Base-by-base conservation (phyloP, 805 yeast species). In the Zygosaccharomyces lentus region DNA sequence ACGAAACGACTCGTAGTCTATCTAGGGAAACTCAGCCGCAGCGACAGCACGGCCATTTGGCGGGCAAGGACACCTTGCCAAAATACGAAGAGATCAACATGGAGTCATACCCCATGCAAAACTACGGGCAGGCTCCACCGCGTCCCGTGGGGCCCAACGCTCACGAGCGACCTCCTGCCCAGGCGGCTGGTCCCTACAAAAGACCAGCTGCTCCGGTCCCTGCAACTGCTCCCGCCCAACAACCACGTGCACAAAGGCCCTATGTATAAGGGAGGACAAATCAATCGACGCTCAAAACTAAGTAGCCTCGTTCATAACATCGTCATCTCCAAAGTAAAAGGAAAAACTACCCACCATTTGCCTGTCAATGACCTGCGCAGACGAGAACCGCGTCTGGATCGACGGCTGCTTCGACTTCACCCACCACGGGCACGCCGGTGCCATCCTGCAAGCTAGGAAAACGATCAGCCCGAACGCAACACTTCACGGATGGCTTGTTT, bases 371-470 rank as follows among this genome's bases (percentile, higher is more conserved):
- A 31, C 27, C 9, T 23, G n/a, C n/a, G 37, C 43, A 27, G 30
- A 21, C 10, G 35, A 37, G n/a, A 47, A 62, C 35, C 68, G 84
- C 42, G 84, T 91, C 49, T 93, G 99, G 99, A 80, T 93, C 24
- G 99, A 93, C 65, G 99, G 99, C 0, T 93, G 99, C 64, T 93
- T 93, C 68, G 99, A 93, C 66, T 93, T 93, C 69, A 87, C 96
- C 34, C 99, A 93, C 64, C 98, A 93, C 61, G 98, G 95, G 19
- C 99, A 93, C 59, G 95, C 97, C 2, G 97, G 97, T 25, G 99
- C 98, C 16, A 81, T 93, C 78, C 68, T 87, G 46, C 99, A 93
- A 64, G 96, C 99, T 0, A 76, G 95, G 32, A 87, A 82, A 56
- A 74, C 85, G 13, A 96, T 96, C 8, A 70, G 80, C 51, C 25